These are phyloP conservation scores for Penicilliopsis zonata DNA, from an alignment of 495 filamentous ascomycete species.

Conservation along the genomic window DNA sequence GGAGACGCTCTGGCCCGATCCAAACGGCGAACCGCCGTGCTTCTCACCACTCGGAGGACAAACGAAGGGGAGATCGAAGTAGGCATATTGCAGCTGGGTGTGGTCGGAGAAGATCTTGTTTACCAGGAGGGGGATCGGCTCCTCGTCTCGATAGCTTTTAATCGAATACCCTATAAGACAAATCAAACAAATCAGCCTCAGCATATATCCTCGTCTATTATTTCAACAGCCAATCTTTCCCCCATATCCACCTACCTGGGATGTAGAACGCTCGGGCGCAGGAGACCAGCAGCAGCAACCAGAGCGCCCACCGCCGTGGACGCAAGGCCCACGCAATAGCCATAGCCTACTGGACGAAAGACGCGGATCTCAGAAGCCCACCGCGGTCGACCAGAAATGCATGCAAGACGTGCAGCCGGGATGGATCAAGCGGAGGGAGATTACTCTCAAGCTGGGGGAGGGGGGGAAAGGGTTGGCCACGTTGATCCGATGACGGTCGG, in stretches of 20 bases:
- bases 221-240: too few species aligned
- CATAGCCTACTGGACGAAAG: slow-evolving; percentile 19
- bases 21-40: slow-evolving; percentile 56
- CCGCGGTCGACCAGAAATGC: too few species aligned
- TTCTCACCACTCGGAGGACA: slow-evolving; percentile 66
- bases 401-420: slow-evolving; percentile 9
- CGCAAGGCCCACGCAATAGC: slow-evolving; percentile 11
- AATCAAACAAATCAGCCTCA: too few species aligned
- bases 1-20: slow-evolving; percentile 70
- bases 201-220: too few species aligned
- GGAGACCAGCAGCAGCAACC: slow-evolving; percentile 30
- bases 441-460: slow-evolving; percentile 8
- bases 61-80: slow-evolving; percentile 86
- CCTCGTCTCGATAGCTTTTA: slow-evolving; percentile 67
- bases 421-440: slow-evolving; percentile 6
- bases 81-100: slow-evolving; percentile 87
- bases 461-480: background rate
- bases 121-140: slow-evolving; percentile 76
- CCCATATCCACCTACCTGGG: slow-evolving; percentile 45
- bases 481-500: background rate
- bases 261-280: slow-evolving; percentile 60
- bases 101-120: slow-evolving; percentile 95
- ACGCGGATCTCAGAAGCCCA: too few species aligned
- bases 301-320: slow-evolving; percentile 18
- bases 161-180: slow-evolving; percentile 57